Base-by-base conservation (phyloP, 2,329 filamentous ascomycete species). In the Parastagonospora nodorum region DNA sequence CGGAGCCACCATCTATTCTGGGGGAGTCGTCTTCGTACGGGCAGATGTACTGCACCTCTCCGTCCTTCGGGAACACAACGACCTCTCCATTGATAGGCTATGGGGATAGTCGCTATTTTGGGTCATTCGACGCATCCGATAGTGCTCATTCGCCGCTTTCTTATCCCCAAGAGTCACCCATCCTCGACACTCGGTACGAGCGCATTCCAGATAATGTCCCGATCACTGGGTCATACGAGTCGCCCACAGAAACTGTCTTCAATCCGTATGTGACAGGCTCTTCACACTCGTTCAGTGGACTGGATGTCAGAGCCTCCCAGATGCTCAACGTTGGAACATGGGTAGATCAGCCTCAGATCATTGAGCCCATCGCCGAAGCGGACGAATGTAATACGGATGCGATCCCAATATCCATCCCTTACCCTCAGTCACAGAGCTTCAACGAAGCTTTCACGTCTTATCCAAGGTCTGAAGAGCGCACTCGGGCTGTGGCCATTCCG, bases 331-430 rank as follows among this genome's bases (percentile, higher is more conserved):
- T 66, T 14, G 67, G 68, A 7, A 61, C 58, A 31, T 71, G 66
- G 66, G 58, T 53, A 30, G 69, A 71, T 10, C 63, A 67, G 14
- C 57, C 63, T 42, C 62, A 56, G 12, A 58, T 61, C n/a, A 61
- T 65, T 14, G 69, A 71, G 31, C 58, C 67, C 1, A 65, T 68
- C 40, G 55, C 59, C 12, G 67, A 72, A 29, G 41, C 58, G 27
- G 63, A 66, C n/a, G 58, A 66, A 37, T 36, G 41, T 12, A 46
- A 48, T 16, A 56, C 61, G 19, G 58, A 60, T 16, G 55, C 55
- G 15, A 47, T 45, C 8, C 66, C 66, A 2, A 72, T 72, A 19
- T 54, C 67, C 10, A 73, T 72, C n/a, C 66, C 68, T 14, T 63
- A 64, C 10, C 28, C 55, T 5, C 48, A 57, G 29, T 24, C 59